Evolutionary conservation across 805 yeast species (phyloP).

Genomic region (Sugiyamaella americana): DNA sequence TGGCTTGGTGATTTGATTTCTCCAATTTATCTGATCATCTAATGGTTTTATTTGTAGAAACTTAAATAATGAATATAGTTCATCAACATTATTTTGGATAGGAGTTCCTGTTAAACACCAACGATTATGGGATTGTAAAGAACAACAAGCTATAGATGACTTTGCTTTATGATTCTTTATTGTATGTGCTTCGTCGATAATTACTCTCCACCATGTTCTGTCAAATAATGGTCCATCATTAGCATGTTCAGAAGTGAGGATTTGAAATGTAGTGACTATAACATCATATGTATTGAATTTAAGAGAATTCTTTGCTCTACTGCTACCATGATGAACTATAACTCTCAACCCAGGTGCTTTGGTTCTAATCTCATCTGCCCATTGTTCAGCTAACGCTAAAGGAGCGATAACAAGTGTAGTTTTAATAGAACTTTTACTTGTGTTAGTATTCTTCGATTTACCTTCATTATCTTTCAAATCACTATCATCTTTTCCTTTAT

Average conservation of each 20-base stretch:
- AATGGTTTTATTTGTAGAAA: slow-evolving; percentile 34
- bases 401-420: slow-evolving; percentile 41
- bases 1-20: slow-evolving; percentile 25
- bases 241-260: slow-evolving; percentile 27
- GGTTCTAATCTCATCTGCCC: slow-evolving; percentile 35
- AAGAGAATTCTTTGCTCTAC: slow-evolving; percentile 17
- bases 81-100: slow-evolving; percentile 50
- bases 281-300: slow-evolving; percentile 30
- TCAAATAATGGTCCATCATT: slow-evolving; percentile 24
- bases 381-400: slow-evolving; percentile 38
- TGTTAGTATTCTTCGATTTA: not conserved
- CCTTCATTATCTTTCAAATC: no score
- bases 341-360: slow-evolving; percentile 35
- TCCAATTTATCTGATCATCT: slow-evolving; percentile 23
- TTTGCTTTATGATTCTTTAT: slow-evolving; percentile 48
- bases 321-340: slow-evolving; percentile 31
- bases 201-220: slow-evolving; percentile 45
- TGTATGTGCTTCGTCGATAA: slow-evolving; percentile 60
- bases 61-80: slow-evolving; percentile 44
- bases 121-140: slow-evolving; percentile 38
- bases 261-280: slow-evolving; percentile 32
- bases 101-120: slow-evolving; percentile 67
- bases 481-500: not conserved
- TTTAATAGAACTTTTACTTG: not conserved
- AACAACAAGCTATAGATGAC: slow-evolving; percentile 41